Base-by-base conservation (phyloP, 106 monocot genomes). In the Acanthochlamys bracteata region DNA sequence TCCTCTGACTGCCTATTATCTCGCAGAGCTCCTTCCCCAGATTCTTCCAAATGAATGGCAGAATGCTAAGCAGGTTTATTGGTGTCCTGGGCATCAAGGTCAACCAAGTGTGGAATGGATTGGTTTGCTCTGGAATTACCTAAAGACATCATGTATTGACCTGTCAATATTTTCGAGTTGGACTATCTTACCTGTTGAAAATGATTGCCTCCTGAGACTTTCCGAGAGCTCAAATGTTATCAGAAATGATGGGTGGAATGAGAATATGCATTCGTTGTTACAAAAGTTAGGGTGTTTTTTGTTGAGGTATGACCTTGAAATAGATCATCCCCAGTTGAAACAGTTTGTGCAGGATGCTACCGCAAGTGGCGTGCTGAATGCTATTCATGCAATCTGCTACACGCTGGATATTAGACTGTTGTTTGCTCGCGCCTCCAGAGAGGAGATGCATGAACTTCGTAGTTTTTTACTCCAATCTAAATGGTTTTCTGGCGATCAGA, bases 91-190 rank as follows among this genome's bases (percentile, higher is more conserved):
- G 19, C 69, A 76, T 16, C 46, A 60, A 33, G 91, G 83, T 66
- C 91, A 92, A 39, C 98, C 98, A 66, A 98, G 69, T 83, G 1
- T 81, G 25, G 83, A 92, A 55, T 98, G 98, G 98, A 86, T 98
- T 72, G 61, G 56, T 39, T 75, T 82, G 56, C 71, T 98, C 25
- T 98, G 98, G 98, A 89, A 71, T 51, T 91, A 88, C 76, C 77
- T 98, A 68, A 83, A 77, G 56, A 66, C 64, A 61, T 83, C 88
- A 16, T 91, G 91, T 61, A 64, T 27, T 42, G 98, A 98, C 52
- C 85, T 98, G 70, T 80, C 81, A 51, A 68, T 89, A 33, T 83
- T 88, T 74, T 66, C 70, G 19, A 69, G 71, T 12, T 98, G 98
- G 98, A 91, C 98, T 59, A 83, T 98, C 76, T 66, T 98, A 39